These are phyloP conservation scores for Coemansia sp. DNA, from an alignment of 192 early-diverging fungal genomes.

Conservation along the genomic window DNA sequence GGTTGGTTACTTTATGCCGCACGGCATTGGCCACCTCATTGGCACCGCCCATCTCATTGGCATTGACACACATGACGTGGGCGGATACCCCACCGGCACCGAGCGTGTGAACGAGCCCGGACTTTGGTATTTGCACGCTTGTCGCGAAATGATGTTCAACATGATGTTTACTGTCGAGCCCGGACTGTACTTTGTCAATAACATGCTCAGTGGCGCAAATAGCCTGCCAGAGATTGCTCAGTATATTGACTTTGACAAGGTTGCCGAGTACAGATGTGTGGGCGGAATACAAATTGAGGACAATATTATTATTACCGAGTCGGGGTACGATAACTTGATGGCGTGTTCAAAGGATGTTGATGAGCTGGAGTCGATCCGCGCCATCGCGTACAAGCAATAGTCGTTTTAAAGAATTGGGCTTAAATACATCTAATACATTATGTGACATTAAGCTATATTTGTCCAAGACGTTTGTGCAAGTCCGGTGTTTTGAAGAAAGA, in stretches of 20 bases:
- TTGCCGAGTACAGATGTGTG: constrained; percentile 69
- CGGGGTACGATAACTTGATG: constrained; percentile 82
- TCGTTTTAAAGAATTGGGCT: too few species aligned
- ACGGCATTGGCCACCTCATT: constrained; percentile 85
- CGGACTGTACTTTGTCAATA: constrained; percentile 88
- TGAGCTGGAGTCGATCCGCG: constrained; percentile 64
- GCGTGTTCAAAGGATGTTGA: constrained; percentile 70
- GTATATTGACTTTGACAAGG: constrained; percentile 64
- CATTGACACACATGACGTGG: constrained; percentile 86
- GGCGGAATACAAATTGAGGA: constrained; percentile 95
- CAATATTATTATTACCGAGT: constrained; percentile 75
- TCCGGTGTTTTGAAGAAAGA: too few species aligned
- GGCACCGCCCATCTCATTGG: constrained; percentile 86
- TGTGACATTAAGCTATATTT: too few species aligned
- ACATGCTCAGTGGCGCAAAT: constrained; percentile 65
- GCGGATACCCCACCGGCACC: constrained; percentile 69
- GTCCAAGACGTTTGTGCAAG: too few species aligned
- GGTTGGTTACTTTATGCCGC: constrained; percentile 83
- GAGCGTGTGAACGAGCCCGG: constrained; percentile 68
- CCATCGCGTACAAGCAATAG: constrained; percentile 9
- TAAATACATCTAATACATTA: too few species aligned
- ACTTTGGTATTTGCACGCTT: constrained; percentile 69
- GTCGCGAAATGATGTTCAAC: constrained; percentile 66
- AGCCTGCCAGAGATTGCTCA: constrained; percentile 34
- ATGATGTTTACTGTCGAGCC: constrained; percentile 94